Evolutionary conservation across 2,329 filamentous ascomycete genomes (phyloP).

Genomic region (Pseudocercospora eumusae): DNA sequence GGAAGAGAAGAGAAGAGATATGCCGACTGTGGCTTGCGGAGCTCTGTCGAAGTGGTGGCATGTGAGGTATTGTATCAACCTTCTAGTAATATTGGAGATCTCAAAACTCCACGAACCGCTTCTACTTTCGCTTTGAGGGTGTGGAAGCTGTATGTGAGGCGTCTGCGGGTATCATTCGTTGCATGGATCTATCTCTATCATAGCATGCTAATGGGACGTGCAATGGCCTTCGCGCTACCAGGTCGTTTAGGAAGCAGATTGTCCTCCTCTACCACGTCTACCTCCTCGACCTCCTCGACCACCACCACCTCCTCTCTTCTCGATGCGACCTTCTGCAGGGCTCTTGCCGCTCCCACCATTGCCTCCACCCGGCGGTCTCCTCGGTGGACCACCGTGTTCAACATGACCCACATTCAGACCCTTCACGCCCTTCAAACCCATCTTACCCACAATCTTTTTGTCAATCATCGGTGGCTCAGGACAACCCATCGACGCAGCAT

Average conservation of each 20-base stretch:
- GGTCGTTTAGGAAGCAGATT: not conserved
- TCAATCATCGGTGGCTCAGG: conserved; percentile 50
- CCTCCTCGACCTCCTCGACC: conserved; percentile 15
- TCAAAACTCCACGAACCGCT: too few species aligned
- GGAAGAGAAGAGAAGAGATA: too few species aligned
- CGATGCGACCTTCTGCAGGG: not conserved
- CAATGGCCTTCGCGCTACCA: not conserved
- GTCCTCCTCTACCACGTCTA: conserved; percentile 10
- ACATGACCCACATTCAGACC: conserved; percentile 43
- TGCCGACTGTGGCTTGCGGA: too few species aligned
- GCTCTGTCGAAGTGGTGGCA: too few species aligned
- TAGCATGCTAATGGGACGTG: not conserved
- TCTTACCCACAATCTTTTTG: conserved; percentile 50
- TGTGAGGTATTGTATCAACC: too few species aligned
- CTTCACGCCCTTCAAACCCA: conserved; percentile 50
- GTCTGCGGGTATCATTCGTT: not conserved
- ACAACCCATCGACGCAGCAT: conserved; percentile 48
- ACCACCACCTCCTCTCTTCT: not conserved
- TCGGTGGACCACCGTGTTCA: conserved; percentile 1
- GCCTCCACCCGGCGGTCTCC: not conserved
- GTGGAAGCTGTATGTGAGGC: too few species aligned
- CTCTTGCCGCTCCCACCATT: not conserved
- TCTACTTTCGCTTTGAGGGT: too few species aligned
- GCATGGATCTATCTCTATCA: conserved; percentile 8
- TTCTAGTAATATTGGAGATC: too few species aligned